Evolutionary conservation across 106 monocot species (phyloP).

Genomic region (Dendrobium nobile): DNA sequence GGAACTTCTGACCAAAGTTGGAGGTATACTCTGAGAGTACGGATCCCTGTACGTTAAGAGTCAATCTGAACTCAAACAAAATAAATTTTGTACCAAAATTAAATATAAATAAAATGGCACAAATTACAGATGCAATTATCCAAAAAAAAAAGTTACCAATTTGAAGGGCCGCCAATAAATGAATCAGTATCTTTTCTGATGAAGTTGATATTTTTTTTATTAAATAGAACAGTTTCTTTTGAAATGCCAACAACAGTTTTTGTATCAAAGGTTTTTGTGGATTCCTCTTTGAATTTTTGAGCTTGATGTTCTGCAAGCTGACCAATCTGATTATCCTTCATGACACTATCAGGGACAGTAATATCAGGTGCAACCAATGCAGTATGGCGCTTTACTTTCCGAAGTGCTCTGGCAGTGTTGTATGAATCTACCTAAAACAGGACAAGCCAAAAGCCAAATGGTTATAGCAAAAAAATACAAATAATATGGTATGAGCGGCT

Average conservation of each 20-base stretch:
- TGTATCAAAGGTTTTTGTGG: conserved; percentile 10
- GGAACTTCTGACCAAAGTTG: conserved; percentile 18
- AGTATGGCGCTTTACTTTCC: conserved; percentile 12
- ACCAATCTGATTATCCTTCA: conserved; percentile 19
- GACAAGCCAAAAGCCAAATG: background rate
- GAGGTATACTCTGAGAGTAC: conserved; percentile 32
- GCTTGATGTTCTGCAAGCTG: background rate
- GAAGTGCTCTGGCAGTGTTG: conserved; percentile 15
- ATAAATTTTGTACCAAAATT: background rate
- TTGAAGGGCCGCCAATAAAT: conserved; percentile 40
- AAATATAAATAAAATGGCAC: background rate
- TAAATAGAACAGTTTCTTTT: conserved; percentile 11
- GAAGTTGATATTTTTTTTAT: conserved; percentile 6
- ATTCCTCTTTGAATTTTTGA: conserved; percentile 11
- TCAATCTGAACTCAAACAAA: background rate
- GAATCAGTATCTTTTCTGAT: conserved; percentile 15
- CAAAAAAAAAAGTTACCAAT: conserved; percentile 36
- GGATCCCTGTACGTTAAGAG: conserved; percentile 49
- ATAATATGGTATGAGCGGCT: background rate
- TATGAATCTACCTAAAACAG: conserved; percentile 42
- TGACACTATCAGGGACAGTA: conserved; percentile 26
- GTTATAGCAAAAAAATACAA: background rate
- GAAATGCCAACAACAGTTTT: background rate
- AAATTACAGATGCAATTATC: background rate
- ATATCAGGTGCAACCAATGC: conserved; percentile 18